Evolutionary conservation across 371 early-diverging fungal species (phyloP).

Genomic region (Syncephalastrum monosporum): DNA sequence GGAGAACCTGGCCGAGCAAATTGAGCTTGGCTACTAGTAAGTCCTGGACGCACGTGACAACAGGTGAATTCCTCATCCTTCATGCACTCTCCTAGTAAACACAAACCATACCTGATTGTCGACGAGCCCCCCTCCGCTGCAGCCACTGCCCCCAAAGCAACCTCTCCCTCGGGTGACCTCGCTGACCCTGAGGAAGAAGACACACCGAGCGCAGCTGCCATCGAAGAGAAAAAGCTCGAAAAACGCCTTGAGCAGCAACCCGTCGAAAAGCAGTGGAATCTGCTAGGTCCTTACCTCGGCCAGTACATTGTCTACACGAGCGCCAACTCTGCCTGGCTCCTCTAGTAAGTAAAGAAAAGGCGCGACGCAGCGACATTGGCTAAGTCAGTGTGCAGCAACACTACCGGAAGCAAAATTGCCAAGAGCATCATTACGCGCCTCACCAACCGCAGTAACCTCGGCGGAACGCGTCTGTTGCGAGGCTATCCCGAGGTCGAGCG

Average conservation of each 20-base stretch:
- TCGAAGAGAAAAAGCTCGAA: constrained; percentile 36
- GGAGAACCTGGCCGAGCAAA: constrained; percentile 73
- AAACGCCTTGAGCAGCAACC: constrained; percentile 30
- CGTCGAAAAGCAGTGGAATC: constrained; percentile 62
- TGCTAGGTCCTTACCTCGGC: constrained; percentile 71
- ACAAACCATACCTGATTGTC: constrained; percentile 24
- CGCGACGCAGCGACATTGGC: background rate
- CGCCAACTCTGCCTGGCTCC: constrained; percentile 63
- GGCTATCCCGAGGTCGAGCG: constrained; percentile 74
- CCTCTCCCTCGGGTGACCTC: background rate
- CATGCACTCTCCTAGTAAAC: constrained; percentile 18
- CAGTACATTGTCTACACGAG: constrained; percentile 74
- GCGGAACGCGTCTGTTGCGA: constrained; percentile 70
- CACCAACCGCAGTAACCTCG: constrained; percentile 60
- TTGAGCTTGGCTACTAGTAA: constrained; percentile 82
- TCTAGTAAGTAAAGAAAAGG: constrained; percentile 44
- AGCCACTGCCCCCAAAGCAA: background rate
- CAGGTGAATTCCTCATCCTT: background rate
- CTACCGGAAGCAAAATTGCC: constrained; percentile 60
- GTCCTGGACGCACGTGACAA: constrained; percentile 3
- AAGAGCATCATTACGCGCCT: constrained; percentile 68
- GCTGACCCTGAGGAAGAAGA: constrained; percentile 17
- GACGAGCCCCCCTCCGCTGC: constrained; percentile 10
- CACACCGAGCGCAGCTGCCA: constrained; percentile 8
- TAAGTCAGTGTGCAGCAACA: constrained; percentile 23